phyloP scores from a whole-genome alignment of 78 protist genomes.

The Dictyostelium citrinum region DNA sequence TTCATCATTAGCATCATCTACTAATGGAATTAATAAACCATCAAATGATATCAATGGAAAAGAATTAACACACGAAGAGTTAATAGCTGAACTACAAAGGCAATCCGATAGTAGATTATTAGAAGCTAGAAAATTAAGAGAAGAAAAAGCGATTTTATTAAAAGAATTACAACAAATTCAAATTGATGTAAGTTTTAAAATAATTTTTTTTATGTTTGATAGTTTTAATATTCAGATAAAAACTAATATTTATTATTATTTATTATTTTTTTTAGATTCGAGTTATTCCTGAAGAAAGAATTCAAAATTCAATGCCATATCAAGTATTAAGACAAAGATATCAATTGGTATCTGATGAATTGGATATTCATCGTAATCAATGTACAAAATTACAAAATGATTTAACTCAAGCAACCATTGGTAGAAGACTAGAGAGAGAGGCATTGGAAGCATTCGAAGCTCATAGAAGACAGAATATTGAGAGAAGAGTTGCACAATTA shows the following conservation, averaged over 20 bases:
- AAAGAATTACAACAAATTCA: conserved; percentile 67
- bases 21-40: background rate
- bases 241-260: background rate
- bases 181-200: conserved; percentile 13
- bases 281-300: conserved; percentile 60
- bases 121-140: conserved; percentile 70
- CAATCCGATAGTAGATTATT: conserved; percentile 21
- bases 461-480: conserved; percentile 12
- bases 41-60: background rate
- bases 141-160: conserved; percentile 60
- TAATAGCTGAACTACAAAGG: background rate
- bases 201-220: too few species aligned
- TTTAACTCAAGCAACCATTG: conserved; percentile 10
- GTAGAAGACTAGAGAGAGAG: conserved; percentile 45
- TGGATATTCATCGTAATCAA: conserved; percentile 39
- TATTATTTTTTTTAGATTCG: background rate
- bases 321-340: conserved; percentile 28
- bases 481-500: conserved; percentile 23
- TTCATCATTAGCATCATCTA: background rate
- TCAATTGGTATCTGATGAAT: conserved; percentile 26
- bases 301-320: conserved; percentile 34
- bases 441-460: conserved; percentile 15
- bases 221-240: too few species aligned
- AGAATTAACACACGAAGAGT: conserved; percentile 16
- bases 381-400: conserved; percentile 43